Percentiles rank a stretch among this genome's conserved stretches.
Evolutionary conservation across 164 flowering plant species (phyloP).

Genomic region (Annona cherimola): DNA sequence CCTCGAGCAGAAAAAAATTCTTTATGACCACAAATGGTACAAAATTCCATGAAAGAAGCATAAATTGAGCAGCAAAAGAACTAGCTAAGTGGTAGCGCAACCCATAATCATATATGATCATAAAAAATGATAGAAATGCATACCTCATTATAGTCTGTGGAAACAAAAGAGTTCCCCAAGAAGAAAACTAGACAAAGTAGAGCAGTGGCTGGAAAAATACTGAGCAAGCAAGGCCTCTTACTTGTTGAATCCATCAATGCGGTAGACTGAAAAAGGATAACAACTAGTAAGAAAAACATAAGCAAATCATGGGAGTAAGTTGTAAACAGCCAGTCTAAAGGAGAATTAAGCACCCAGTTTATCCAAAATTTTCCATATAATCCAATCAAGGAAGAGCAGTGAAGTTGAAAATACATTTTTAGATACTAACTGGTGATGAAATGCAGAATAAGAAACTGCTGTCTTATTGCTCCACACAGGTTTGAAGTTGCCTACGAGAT

Average conservation of each 20-base stretch:
- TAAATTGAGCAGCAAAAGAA: neutral
- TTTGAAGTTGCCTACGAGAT: too few species aligned
- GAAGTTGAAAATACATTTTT: neutral
- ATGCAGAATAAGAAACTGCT: too few species aligned
- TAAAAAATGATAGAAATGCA: neutral
- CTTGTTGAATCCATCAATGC: conserved; percentile 37
- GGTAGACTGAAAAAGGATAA: conserved; percentile 30
- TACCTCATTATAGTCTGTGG: conserved; percentile 27
- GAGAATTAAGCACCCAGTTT: neutral
- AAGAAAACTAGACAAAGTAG: conserved; percentile 45
- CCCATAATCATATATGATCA: neutral
- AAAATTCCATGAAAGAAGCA: neutral
- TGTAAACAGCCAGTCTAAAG: neutral
- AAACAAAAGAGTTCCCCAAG: conserved; percentile 21
- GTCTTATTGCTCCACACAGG: too few species aligned
- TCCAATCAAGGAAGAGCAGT: neutral
- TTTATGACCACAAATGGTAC: neutral
- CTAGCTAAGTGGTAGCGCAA: neutral
- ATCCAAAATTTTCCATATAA: neutral
- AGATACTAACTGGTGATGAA: too few species aligned
- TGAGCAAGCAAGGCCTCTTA: conserved; percentile 41
- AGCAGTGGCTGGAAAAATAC: conserved; percentile 34
- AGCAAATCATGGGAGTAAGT: neutral
- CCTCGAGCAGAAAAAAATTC: neutral
- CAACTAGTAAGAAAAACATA: neutral